phyloP scores from a whole-genome alignment of 805 yeast species.

The Wickerhamomyces rabaulensis region DNA sequence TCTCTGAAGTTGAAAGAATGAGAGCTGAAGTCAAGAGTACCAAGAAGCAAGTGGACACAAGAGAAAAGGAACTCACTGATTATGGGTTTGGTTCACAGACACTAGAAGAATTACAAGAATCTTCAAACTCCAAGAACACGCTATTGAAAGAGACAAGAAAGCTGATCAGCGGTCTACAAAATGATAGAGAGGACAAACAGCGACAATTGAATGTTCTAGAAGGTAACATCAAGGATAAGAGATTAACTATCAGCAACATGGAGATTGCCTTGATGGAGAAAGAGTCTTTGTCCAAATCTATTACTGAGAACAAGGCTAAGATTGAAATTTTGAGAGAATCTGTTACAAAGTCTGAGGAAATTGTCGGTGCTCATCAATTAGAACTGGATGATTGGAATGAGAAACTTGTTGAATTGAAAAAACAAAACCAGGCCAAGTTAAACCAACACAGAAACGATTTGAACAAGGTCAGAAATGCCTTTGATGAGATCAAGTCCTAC shows the following conservation, averaged over 20 bases:
- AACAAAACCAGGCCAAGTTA: slow-evolving; percentile 1
- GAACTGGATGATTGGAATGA: slow-evolving; percentile 16
- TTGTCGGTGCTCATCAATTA: slow-evolving; percentile 17
- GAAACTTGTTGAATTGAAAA: slow-evolving; percentile 15
- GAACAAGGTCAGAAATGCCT: slow-evolving; percentile 16
- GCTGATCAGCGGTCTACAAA: slow-evolving; percentile 27
- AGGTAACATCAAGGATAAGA: slow-evolving; percentile 45
- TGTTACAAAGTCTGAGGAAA: slow-evolving; percentile 15
- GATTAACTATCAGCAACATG: slow-evolving; percentile 44
- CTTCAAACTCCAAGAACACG: slow-evolving; percentile 32
- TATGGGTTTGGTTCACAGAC: slow-evolving; percentile 33
- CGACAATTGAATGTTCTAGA: slow-evolving; percentile 43
- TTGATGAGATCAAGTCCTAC: slow-evolving; percentile 22
- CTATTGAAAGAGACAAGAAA: slow-evolving; percentile 38
- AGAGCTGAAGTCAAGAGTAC: slow-evolving; percentile 26
- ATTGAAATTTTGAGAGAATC: slow-evolving; percentile 19
- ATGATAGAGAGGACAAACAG: slow-evolving; percentile 40
- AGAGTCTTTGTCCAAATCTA: slow-evolving; percentile 32
- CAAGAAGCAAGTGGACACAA: slow-evolving; percentile 24
- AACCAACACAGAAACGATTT: slow-evolving; percentile 1
- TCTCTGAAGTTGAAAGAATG: slow-evolving; percentile 32
- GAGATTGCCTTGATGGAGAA: slow-evolving; percentile 48
- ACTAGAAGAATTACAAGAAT: slow-evolving; percentile 41
- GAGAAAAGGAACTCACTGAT: slow-evolving; percentile 31
- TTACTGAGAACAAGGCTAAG: slow-evolving; percentile 31